Evolutionary conservation across 306 rosid genomes (phyloP), one percentile per base, ranked within the genome.

Genomic region (Senna tora): DNA sequence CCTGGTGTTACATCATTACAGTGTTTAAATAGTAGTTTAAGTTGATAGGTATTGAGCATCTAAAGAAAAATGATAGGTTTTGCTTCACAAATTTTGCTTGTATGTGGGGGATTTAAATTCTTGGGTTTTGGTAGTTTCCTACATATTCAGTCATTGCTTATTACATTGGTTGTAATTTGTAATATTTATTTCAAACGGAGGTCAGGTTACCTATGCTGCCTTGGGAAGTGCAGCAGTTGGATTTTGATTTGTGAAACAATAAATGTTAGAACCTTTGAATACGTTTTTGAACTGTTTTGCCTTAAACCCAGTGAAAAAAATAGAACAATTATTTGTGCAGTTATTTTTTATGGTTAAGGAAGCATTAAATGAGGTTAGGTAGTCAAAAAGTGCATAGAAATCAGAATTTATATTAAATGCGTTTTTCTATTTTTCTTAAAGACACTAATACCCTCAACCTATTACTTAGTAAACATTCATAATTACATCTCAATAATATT

Each of bases 11-110:
- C 59, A 45, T 82, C 57, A 64, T 75, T 86, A 69, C 78, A 69
- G 60, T 79, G 83, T 71, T 75, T 65, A 75, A 66, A 17, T 71
- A 75, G 72, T 73, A 38, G 52, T 69, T 62, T 45, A 63, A 77
- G 81, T 41, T 69, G 12, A 69, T 84, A 88, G 92, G 87, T 69
- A 70, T 34, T 34, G 65, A n/a, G 65, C 14, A 15, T 59, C 65
- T n/a, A n/a, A 12, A 59, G 16, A 33, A 33, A 33, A 9, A 1
- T 25, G 3, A 34, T 58, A 58, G 65, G 65, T 33, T n/a, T 72
- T 72, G 76, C 73, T 81, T 72, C 79, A 74, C 81, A 82, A 89
- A 56, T 91, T 84, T 85, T 85, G 97, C 1, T 25, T 87, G 78
- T n/a, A n/a, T n/a, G n/a, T 71, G 13, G 82, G 78, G 81, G 69